These are phyloP conservation scores for Cephaloascus fragrans DNA, from an alignment of 805 yeast species.

Conservation along the genomic window DNA sequence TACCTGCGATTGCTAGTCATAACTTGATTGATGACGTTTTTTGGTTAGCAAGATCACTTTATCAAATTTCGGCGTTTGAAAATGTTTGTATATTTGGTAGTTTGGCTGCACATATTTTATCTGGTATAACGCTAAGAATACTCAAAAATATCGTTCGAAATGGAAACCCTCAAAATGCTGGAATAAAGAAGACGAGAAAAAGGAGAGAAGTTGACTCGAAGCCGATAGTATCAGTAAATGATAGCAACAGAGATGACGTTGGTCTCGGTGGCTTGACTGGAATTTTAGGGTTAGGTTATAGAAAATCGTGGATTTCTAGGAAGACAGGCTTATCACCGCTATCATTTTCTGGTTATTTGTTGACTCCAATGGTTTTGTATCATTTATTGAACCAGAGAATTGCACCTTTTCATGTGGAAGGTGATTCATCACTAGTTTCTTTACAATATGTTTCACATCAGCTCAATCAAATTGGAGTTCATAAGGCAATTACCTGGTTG, in stretches of 20 bases:
- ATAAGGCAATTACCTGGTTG: constrained; percentile 16
- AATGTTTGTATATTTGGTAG: constrained; percentile 35
- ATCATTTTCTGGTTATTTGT: constrained; percentile 48
- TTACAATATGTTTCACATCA: constrained; percentile 41
- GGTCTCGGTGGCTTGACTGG: constrained; percentile 58
- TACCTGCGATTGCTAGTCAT: constrained; percentile 41
- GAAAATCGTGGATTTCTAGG: constrained; percentile 32
- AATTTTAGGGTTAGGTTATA: constrained; percentile 45
- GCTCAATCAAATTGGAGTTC: constrained; percentile 11
- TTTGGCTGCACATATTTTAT: constrained; percentile 34
- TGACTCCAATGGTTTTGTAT: constrained; percentile 29
- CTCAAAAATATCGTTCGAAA: constrained; percentile 19
- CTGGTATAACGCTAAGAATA: constrained; percentile 41
- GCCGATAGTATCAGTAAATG: constrained; percentile 12
- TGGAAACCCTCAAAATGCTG: constrained; percentile 2
- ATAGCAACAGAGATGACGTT: constrained; percentile 27
- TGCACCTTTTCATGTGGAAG: constrained; percentile 46
- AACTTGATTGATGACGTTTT: constrained; percentile 42
- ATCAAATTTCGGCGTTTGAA: constrained; percentile 47
- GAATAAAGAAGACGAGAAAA: constrained; percentile 1
- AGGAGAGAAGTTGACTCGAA: constrained; percentile 6
- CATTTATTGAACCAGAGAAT: constrained; percentile 41
- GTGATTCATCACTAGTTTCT: constrained; percentile 50
- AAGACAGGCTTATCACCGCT: constrained; percentile 45
- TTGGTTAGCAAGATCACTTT: constrained; percentile 51